Evolutionary conservation across 2,329 filamentous ascomycete species (phyloP).

Genomic region (Colletotrichum sp.): DNA sequence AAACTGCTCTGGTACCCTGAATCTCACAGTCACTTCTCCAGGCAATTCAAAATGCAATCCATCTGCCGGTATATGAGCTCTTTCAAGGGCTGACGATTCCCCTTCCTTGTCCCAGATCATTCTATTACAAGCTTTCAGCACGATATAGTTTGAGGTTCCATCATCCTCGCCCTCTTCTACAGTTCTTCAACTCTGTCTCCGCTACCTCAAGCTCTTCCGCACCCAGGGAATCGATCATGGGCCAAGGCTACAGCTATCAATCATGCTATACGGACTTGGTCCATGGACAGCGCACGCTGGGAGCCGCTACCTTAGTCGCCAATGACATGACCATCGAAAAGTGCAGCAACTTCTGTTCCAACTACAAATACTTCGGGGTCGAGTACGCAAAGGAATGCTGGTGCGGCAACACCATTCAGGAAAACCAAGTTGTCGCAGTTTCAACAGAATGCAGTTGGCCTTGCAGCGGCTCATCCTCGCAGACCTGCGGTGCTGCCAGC

Average conservation of each 20-base stretch:
- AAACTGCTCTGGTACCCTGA: not conserved
- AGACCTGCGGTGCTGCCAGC: not conserved
- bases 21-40: not conserved
- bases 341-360: slow-evolving; percentile 54
- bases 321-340: slow-evolving; percentile 50
- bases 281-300: slow-evolving; percentile 37
- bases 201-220: not conserved
- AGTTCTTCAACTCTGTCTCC: not conserved
- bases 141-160: not conserved
- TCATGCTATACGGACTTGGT: not conserved
- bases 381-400: slow-evolving; percentile 25
- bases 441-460: not conserved
- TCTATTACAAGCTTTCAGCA: not conserved
- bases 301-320: slow-evolving; percentile 41
- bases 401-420: slow-evolving; percentile 8
- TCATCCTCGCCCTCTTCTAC: not conserved
- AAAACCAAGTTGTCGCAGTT: not conserved
- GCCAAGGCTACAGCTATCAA: not conserved
- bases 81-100: not conserved
- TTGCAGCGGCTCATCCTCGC: not conserved
- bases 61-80: not conserved
- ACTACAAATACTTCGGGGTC: slow-evolving; percentile 4
- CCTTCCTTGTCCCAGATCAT: not conserved
- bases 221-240: not conserved
- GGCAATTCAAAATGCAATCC: not conserved